Evolutionary conservation across 108 stramenopile genomes (phyloP).

Genomic region (Skeletonema tropicum): DNA sequence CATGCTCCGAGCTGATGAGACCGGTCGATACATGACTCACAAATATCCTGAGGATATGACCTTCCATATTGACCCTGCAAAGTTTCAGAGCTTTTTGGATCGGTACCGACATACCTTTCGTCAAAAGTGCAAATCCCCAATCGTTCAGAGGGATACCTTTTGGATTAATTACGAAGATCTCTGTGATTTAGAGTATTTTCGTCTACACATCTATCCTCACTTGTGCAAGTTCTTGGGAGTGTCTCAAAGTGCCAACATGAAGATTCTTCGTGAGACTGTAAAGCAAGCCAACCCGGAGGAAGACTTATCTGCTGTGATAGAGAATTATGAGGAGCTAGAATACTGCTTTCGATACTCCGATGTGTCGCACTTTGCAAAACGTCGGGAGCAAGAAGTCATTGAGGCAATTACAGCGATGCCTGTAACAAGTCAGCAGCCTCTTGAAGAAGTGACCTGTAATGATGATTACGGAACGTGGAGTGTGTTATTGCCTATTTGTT

Average conservation of each 20-base stretch:
- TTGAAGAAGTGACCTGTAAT: background rate
- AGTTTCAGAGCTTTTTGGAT: constrained; percentile 48
- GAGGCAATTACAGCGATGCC: background rate
- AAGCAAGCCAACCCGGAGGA: constrained; percentile 38
- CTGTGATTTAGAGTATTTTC: constrained; percentile 20
- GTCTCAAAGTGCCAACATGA: constrained; percentile 4
- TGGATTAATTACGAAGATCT: constrained; percentile 44
- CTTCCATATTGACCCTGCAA: constrained; percentile 36
- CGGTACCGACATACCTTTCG: constrained; percentile 38
- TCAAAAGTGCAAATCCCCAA: constrained; percentile 38
- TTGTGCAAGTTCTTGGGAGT: constrained; percentile 45
- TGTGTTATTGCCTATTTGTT: constrained; percentile 30
- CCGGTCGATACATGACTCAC: constrained; percentile 47
- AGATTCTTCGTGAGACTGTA: constrained; percentile 30
- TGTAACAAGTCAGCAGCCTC: background rate
- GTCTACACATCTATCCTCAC: constrained; percentile 21
- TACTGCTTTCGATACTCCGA: constrained; percentile 41
- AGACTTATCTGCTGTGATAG: constrained; percentile 27
- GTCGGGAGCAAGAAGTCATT: background rate
- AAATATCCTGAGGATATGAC: constrained; percentile 39
- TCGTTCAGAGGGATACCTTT: constrained; percentile 44
- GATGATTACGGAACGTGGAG: constrained; percentile 20
- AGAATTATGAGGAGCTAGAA: constrained; percentile 43
- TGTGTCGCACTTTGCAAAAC: constrained; percentile 27
- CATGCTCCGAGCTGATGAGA: constrained; percentile 29